Evolutionary conservation across 192 early-diverging fungal genomes (phyloP).

Genomic region (Ambispora gerdemannii): DNA sequence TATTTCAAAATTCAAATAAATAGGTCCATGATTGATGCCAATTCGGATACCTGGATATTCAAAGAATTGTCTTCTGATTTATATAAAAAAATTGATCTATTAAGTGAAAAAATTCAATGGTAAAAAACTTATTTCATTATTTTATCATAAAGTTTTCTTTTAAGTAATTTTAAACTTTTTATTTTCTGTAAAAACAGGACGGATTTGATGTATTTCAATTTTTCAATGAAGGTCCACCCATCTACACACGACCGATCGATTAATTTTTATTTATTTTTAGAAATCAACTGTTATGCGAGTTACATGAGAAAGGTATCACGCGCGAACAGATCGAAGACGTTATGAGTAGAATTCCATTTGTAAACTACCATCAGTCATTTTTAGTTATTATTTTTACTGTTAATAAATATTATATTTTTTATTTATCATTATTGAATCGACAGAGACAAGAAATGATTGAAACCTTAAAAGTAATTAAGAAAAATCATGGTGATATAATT

Average conservation of each 20-base stretch:
- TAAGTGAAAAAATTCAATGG: constrained; percentile 46
- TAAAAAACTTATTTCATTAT: too few species aligned
- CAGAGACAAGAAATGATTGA: constrained; percentile 49
- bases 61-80: constrained; percentile 35
- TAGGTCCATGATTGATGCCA: constrained; percentile 62
- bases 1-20: too few species aligned
- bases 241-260: not conserved
- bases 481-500: constrained; percentile 44
- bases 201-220: constrained; percentile 54
- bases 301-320: constrained; percentile 41
- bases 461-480: constrained; percentile 43
- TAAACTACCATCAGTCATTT: constrained; percentile 25
- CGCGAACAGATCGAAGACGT: constrained; percentile 34
- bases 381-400: not conserved
- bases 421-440: not conserved
- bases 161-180: too few species aligned
- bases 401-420: constrained; percentile 11
- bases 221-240: not conserved
- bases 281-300: constrained; percentile 32
- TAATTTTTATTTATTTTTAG: constrained; percentile 18
- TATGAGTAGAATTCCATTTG: constrained; percentile 41
- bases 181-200: too few species aligned
- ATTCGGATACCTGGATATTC: constrained; percentile 56
- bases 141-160: too few species aligned
- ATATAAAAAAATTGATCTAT: constrained; percentile 33